Conservation (phyloP, 805 yeast species). For the Cyberlindnera veronae region DNA sequence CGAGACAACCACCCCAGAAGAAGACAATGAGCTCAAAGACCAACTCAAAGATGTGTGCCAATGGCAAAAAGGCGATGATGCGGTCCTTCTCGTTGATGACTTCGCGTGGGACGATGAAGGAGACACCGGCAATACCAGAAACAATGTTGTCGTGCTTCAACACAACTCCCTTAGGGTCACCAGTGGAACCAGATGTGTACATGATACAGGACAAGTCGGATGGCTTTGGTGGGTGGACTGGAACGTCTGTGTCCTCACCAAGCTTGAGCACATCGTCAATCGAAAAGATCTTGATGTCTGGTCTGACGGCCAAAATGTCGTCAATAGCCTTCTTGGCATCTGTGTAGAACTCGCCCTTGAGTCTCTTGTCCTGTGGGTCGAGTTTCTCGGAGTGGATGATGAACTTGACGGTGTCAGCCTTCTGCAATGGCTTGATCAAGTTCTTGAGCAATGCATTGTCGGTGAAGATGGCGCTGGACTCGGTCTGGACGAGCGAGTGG, state of each 20-base stretch:
- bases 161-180: constrained; percentile 77
- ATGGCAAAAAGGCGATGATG: constrained; percentile 83
- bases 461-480: constrained; percentile 73
- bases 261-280: constrained; percentile 60
- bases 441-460: constrained; percentile 70
- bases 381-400: constrained; percentile 69
- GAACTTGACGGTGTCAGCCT: constrained; percentile 56
- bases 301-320: constrained; percentile 61
- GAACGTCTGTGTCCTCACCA: constrained; percentile 51
- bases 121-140: constrained; percentile 84
- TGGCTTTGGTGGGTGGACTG: constrained; percentile 40
- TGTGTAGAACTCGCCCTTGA: constrained; percentile 53
- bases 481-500: constrained; percentile 82
- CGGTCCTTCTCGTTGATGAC: constrained; percentile 58
- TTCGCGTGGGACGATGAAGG: constrained; percentile 53
- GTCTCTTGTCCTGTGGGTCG: constrained; percentile 59
- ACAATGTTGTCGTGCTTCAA: constrained; percentile 62
- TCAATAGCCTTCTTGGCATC: constrained; percentile 57
- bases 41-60: constrained; percentile 94
- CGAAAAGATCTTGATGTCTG: constrained; percentile 67
- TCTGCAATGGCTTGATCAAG: constrained; percentile 68
- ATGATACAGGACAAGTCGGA: constrained; percentile 59
- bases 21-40: constrained; percentile 76
- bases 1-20: constrained; percentile 87
- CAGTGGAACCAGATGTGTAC: constrained; percentile 76